Evolutionary conservation across 2,329 filamentous ascomycete genomes (phyloP).

Genomic region (Apiospora sp.): DNA sequence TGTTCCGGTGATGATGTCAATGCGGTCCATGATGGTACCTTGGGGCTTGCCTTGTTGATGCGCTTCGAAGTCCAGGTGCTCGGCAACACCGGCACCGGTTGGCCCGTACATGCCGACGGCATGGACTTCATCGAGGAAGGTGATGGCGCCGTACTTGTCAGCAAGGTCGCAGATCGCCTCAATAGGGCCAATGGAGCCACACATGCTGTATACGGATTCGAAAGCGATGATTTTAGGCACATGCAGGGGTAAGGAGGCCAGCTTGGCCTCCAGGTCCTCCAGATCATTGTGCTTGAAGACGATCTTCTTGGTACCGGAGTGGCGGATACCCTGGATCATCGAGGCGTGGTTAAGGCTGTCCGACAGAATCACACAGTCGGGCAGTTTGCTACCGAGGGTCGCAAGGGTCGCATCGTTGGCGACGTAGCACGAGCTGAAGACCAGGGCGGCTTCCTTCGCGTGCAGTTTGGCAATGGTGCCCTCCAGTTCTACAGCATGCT

Average conservation of each 20-base stretch:
- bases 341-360: conserved; percentile 98
- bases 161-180: conserved; percentile 95
- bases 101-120: conserved; percentile 99
- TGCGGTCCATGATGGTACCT: conserved; percentile 91
- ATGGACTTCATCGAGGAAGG: conserved; percentile 98
- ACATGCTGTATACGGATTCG: conserved; percentile 99
- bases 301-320: conserved; percentile 95
- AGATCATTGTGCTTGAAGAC: conserved; percentile 99
- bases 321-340: conserved; percentile 99
- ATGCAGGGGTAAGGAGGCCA: conserved; percentile 84
- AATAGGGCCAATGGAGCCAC: conserved; percentile 94
- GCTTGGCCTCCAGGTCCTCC: conserved; percentile 89
- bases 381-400: conserved; percentile 95
- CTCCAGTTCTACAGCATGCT: conserved; percentile 89
- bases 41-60: conserved; percentile 77
- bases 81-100: conserved; percentile 92
- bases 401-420: conserved; percentile 97
- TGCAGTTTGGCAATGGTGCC: conserved; percentile 85
- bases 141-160: conserved; percentile 96
- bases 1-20: conserved; percentile 98
- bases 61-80: conserved; percentile 93
- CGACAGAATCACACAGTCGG: conserved; percentile 96
- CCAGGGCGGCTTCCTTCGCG: conserved; percentile 88
- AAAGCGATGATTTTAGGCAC: conserved; percentile 98
- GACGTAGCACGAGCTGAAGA: conserved; percentile 98